Evolutionary conservation across 805 yeast genomes (phyloP).

Genomic region (Maudiozyma turicensis): DNA sequence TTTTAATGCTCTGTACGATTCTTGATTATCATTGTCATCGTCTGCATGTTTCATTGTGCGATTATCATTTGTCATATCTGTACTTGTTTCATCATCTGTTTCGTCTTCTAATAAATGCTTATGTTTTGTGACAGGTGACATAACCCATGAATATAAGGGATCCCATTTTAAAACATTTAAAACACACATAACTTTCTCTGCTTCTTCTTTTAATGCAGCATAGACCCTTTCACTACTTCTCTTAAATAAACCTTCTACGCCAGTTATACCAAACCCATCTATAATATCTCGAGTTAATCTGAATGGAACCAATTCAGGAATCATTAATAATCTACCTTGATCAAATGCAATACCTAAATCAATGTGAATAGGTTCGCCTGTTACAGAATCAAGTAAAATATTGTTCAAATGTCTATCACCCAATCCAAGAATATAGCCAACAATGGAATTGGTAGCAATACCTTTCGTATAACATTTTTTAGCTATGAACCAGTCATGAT

Average conservation of each 20-base stretch:
- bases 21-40: conserved; percentile 40
- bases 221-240: conserved; percentile 67
- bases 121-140: conserved; percentile 61
- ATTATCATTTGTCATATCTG: neutral
- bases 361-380: conserved; percentile 92
- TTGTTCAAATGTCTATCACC: conserved; percentile 96
- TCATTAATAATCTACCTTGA: conserved; percentile 72
- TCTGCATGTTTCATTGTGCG: neutral
- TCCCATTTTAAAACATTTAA: conserved; percentile 83
- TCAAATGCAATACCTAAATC: conserved; percentile 96
- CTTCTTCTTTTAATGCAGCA: conserved; percentile 52
- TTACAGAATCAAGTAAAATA: conserved; percentile 63
- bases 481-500: conserved; percentile 66
- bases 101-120: conserved; percentile 27
- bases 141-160: conserved; percentile 85
- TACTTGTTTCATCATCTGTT: conserved; percentile 1
- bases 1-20: conserved; percentile 70
- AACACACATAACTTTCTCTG: conserved; percentile 65
- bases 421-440: conserved; percentile 80
- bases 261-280: conserved; percentile 89
- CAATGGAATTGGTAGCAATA: conserved; percentile 73
- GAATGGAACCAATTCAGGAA: conserved; percentile 93
- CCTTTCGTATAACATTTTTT: conserved; percentile 63
- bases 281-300: conserved; percentile 81
- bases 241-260: conserved; percentile 67